Base-by-base conservation (phyloP, 192 early-diverging fungal genomes). In the Backusella sp. region DNA sequence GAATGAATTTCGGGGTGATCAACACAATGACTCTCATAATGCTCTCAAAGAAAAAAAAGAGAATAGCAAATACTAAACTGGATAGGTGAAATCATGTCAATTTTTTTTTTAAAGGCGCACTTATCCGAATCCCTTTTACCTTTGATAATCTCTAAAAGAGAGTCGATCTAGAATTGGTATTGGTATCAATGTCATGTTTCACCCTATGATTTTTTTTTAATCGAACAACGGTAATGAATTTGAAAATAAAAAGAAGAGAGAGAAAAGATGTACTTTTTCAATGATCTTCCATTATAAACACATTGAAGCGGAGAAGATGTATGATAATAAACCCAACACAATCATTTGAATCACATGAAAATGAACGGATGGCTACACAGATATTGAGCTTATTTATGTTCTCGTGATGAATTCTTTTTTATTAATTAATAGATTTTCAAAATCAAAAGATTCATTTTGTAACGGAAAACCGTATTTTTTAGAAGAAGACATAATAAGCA, bases 41-140 rank as follows among this genome's bases (percentile, higher is more conserved):
- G 76, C 87, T 89, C 80, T 96, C 94, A 65, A 90, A 77, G 0
- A 94, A 74, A 35, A 95, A 88, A 62, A 94, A 85, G 75, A 88
- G 72, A 34, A 91, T 77, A 15, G 91, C 88, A 56, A 92, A 76
- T 5, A 88, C 53, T 75, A 92, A 75, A 41, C 77, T 79, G 23
- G n/a, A 66, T n/a, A 68, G 9, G 35, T n/a, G 11, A 49, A 71
- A 71, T 17, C 11, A 39, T 70, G 34, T 42, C 34, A 26, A 21
- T 70, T 39, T 30, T 26, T 70, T 39, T 30, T 26, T 14, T 14
- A 70, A 0, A 42, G 19, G n/a, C 12, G 19, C 37, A 41, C 26
- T 14, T 42, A 12, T 71, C 6, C 41, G 15, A 56, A n/a, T 32
- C 32, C 32, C 2, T 7, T 56, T 2, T n/a, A 74, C 73, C 87